Evolutionary conservation across 495 filamentous ascomycete genomes (phyloP).

Genomic region (Lepidopterella palustris): DNA sequence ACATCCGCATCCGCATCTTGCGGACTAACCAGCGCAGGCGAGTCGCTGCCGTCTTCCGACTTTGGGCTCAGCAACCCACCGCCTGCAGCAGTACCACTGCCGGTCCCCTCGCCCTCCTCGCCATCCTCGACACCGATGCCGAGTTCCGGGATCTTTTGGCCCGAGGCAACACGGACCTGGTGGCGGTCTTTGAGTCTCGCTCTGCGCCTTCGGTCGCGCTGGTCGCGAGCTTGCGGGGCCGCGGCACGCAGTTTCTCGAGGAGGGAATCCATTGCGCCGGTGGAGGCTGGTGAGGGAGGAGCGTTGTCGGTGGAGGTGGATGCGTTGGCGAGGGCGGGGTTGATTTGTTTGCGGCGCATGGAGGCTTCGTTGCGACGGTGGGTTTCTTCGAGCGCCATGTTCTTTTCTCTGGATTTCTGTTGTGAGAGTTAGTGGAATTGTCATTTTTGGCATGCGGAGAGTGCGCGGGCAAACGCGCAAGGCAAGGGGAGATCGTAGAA

Average conservation of each 20-base stretch:
- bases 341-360: conserved; percentile 79
- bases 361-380: conserved; percentile 78
- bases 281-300: conserved; percentile 63
- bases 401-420: conserved; percentile 87
- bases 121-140: conserved; percentile 36
- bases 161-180: conserved; percentile 82
- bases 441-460: too few species aligned
- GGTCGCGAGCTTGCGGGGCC: conserved; percentile 79
- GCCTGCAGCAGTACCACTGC: neutral
- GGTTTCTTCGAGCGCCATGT: conserved; percentile 73
- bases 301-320: conserved; percentile 36
- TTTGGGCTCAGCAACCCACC: conserved; percentile 19
- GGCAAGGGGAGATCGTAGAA: neutral
- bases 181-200: conserved; percentile 86
- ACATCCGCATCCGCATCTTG: conserved; percentile 43
- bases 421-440: neutral
- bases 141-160: conserved; percentile 72
- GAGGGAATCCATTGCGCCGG: conserved; percentile 94
- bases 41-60: conserved; percentile 15
- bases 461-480: neutral
- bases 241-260: conserved; percentile 92
- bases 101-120: conserved; percentile 39
- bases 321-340: conserved; percentile 48
- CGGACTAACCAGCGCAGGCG: conserved; percentile 22
- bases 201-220: conserved; percentile 78